Evolutionary conservation across 768 basidiomycete species (phyloP), one percentile per base, ranked within the genome.

Genomic region (Coprinopsis strossmayeri): DNA sequence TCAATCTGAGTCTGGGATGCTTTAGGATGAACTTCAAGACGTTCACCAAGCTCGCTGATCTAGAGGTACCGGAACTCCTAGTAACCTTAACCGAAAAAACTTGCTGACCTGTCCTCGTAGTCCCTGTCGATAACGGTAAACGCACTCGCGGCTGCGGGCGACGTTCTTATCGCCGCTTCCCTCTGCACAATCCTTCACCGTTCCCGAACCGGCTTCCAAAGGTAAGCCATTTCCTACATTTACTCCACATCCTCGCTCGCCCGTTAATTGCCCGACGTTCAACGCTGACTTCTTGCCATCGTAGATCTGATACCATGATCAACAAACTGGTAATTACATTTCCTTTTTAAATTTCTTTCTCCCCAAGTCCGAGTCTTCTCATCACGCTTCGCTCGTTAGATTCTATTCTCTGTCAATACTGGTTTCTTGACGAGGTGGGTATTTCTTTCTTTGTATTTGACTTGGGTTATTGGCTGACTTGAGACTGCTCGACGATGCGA

Each of bases 191-290:
- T 79, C 42, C 65, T 78, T 37, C 67, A 69, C 24, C 58, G 55
- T 5, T 74, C 71, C 3, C 66, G 76, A 39, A 74, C 76, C 34
- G 74, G 76, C n/a, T 77, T 76, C 60, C 64, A 64, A 20, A 67
- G 64, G 74, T 69, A 53, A 10, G 61, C 46, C 18, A 49, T 15
- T 42, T 11, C 30, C 25, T 21, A 30, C 20, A 24, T 34, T 35
- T 45, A 10, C 34, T 15, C 34, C 15, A 24, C 25, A 2, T 3
- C 18, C 5, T 21, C 26, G 20, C 15, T 20, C 17, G 28, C 2
- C 12, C n/a, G n/a, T n/a, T n/a, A n/a, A n/a, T n/a, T n/a, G n/a
- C n/a, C n/a, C n/a, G n/a, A n/a, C n/a, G n/a, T n/a, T n/a, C n/a
- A n/a, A 30, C 2, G 3, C 26, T 17, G 43, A 24, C 42, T 30